Evolutionary conservation across 495 filamentous ascomycete species (phyloP).

Genomic region (Bryoglossum gracile): DNA sequence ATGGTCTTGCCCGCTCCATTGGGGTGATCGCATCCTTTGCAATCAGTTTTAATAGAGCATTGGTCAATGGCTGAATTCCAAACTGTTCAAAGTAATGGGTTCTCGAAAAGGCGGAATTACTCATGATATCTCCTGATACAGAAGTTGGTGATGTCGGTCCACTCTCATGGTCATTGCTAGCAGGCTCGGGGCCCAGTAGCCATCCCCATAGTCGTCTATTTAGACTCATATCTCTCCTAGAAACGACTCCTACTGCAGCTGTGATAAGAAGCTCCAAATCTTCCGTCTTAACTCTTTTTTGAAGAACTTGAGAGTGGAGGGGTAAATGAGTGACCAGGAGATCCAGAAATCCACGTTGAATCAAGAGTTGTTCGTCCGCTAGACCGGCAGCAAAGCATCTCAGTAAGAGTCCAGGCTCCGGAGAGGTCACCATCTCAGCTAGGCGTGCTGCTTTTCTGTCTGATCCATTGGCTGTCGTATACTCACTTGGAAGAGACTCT

Average conservation of each 20-base stretch:
- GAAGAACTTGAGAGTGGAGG: constrained; percentile 76
- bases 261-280: constrained; percentile 76
- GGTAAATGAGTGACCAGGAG: constrained; percentile 86
- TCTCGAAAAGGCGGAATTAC: constrained; percentile 44
- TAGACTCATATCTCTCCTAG: constrained; percentile 88
- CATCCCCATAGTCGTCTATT: constrained; percentile 95
- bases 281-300: constrained; percentile 55
- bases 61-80: constrained; percentile 65
- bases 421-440: constrained; percentile 72
- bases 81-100: constrained; percentile 74
- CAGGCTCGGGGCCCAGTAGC: constrained; percentile 78
- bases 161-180: constrained; percentile 35
- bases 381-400: constrained; percentile 87
- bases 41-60: constrained; percentile 73
- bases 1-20: constrained; percentile 73
- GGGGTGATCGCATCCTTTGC: constrained; percentile 44
- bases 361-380: constrained; percentile 80
- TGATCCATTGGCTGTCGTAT: constrained; percentile 1
- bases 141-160: constrained; percentile 25
- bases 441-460: constrained; percentile 32
- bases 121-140: constrained; percentile 32
- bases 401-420: constrained; percentile 85
- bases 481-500: constrained; percentile 19
- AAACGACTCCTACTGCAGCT: constrained; percentile 78
- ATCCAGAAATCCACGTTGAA: constrained; percentile 91